Conservation (phyloP, 2,329 filamentous ascomycete species). For the Aureobasidium sp. region DNA sequence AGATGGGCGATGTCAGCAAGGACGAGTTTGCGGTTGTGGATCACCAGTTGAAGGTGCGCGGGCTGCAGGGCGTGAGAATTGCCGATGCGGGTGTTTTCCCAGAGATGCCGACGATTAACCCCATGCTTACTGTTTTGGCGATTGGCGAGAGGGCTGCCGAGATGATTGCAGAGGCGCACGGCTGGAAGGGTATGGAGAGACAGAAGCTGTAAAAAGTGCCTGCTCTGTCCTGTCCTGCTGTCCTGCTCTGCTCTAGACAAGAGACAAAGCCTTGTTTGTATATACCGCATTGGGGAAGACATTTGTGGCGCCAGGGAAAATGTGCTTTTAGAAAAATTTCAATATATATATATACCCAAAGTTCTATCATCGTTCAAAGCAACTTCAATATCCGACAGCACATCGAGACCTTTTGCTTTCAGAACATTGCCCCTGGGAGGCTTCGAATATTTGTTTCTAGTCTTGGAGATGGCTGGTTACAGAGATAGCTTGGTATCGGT, state of each 20-base stretch:
- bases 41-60: conserved; percentile 59
- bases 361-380: no score
- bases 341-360: no score
- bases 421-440: no score
- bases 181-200: conserved; percentile 51
- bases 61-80: conserved; percentile 65
- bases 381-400: no score
- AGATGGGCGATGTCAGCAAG: conserved; percentile 67
- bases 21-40: conserved; percentile 76
- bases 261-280: neutral
- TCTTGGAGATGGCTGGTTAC: no score
- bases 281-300: neutral
- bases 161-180: conserved; percentile 66
- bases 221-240: no score
- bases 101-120: conserved; percentile 77
- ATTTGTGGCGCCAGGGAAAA: neutral
- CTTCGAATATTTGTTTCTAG: no score
- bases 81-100: conserved; percentile 85
- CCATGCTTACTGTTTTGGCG: conserved; percentile 79
- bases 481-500: no score
- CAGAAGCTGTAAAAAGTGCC: conserved; percentile 39
- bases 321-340: neutral
- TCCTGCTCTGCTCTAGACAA: no score
- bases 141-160: conserved; percentile 80
- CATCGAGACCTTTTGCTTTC: no score